Evolutionary conservation across 164 flowering plant species (phyloP), one percentile per base, ranked within the genome.

Genomic region (Liriodendron chinense): DNA sequence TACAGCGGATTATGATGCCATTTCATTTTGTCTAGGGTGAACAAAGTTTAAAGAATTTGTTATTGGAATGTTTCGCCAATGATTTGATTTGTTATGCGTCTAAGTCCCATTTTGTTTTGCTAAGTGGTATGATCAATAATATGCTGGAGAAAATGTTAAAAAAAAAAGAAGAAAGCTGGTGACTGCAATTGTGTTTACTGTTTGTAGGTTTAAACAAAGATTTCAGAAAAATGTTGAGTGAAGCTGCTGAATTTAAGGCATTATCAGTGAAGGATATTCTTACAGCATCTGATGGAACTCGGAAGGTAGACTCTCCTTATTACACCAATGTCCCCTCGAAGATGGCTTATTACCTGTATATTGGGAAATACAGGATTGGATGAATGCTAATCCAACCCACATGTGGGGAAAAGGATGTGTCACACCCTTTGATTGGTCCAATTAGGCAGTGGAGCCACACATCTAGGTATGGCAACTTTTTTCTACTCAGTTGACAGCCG

Each of bases 251-350:
- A 47, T 85, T 95, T 71, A 87, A 81, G 84, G 88, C 93, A 50
- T 82, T 95, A 75, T 82, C 89, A 47, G 81, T 93, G 80, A 92
- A 91, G 81, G 89, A 95, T 67, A 77, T 87, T 21, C 79, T 78
- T 12, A 85, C 87, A 13, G 90, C 99, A 63, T 83, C 94, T 70
- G 99, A 95, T 83, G 97, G 98, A 71, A 95, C 99, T 66, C 89
- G 83, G 68, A 95, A 95, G 99, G 99, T 93, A 80, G 66, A 71
- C 14, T 71, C 16, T 66, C 69, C 25, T 34, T 66, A 14, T 28
- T 18, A 47, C 64, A n/a, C 53, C 59, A 25, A 3, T 69, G 28
- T 69, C 65, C 63, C 63, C 21, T 26, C 24, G 21, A 66, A 26
- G 13, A 9, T 28, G 69, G 48, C 7, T 66, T 66, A 25, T 16